Conservation (phyloP, 768 basidiomycete genomes). For the Rhizopogon salebrosus region DNA sequence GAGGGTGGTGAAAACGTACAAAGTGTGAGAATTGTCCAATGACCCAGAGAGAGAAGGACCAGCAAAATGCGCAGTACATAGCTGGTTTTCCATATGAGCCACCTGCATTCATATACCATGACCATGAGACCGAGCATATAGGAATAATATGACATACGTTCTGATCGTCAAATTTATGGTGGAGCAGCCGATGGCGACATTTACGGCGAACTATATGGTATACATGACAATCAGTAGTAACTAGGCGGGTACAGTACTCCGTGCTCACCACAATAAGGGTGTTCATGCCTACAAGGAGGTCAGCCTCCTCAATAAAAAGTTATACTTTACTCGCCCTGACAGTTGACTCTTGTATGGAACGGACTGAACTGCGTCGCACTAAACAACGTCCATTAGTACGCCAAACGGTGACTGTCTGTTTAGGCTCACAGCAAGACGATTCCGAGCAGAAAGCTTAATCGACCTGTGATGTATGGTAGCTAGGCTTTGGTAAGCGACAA, state of each 20-base stretch:
- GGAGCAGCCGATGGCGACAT: not conserved
- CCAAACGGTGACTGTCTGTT: not conserved
- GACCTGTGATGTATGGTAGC: not conserved
- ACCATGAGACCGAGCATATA: not conserved
- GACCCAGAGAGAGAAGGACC: not conserved
- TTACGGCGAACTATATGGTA: not conserved
- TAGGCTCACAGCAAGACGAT: not conserved
- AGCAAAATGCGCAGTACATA: not conserved
- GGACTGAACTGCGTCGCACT: not conserved
- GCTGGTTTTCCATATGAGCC: not conserved
- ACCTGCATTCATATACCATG: not conserved
- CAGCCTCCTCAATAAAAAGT: not conserved
- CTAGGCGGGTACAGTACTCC: no score
- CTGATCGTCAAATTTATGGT: not conserved
- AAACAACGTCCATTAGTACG: not conserved
- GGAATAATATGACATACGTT: not conserved
- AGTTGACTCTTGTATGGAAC: not conserved
- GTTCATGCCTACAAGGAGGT: not conserved
- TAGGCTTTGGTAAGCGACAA: not conserved
- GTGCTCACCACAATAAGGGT: not conserved
- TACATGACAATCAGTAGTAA: no score
- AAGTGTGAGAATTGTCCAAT: not conserved
- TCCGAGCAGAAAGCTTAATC: not conserved
- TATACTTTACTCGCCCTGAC: not conserved
- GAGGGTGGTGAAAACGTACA: not conserved